Percentiles rank a stretch among this genome's conserved stretches.
Conservation (phyloP, 768 basidiomycete species). For the Hortiboletus flavorubellus region DNA sequence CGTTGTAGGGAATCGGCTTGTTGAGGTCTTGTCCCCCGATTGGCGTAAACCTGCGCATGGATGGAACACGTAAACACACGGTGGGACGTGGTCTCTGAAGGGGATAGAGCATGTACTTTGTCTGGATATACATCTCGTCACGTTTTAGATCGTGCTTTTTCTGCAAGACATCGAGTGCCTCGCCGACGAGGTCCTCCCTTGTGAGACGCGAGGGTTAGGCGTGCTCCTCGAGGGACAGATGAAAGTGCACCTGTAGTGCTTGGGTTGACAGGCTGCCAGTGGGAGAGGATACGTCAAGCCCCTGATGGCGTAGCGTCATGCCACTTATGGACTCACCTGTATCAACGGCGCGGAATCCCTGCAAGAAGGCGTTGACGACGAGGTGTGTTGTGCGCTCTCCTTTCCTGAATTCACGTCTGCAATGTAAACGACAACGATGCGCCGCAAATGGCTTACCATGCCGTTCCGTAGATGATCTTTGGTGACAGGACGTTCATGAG, state of each 20-base stretch:
- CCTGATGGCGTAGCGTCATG: slow-evolving; percentile 5
- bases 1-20: slow-evolving; percentile 73
- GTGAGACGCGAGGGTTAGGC: slow-evolving; percentile 1
- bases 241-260: slow-evolving; percentile 60
- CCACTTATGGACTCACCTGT: slow-evolving; percentile 52
- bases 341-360: slow-evolving; percentile 80
- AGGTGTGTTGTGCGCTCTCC: slow-evolving; percentile 64
- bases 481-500: slow-evolving; percentile 32
- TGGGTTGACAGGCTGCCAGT: slow-evolving; percentile 58
- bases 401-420: slow-evolving; percentile 52
- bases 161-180: slow-evolving; percentile 57
- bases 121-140: slow-evolving; percentile 73
- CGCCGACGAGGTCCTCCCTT: slow-evolving; percentile 80
- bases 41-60: slow-evolving; percentile 59
- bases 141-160: slow-evolving; percentile 59
- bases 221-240: background rate
- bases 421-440: background rate
- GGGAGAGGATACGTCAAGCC: slow-evolving; percentile 6
- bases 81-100: background rate
- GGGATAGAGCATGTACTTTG: slow-evolving; percentile 50
- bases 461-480: slow-evolving; percentile 59
- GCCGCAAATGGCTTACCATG: slow-evolving; percentile 41
- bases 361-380: slow-evolving; percentile 67
- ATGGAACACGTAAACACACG: background rate
- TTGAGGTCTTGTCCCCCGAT: slow-evolving; percentile 67